These are phyloP conservation scores for Talaromyces sp. DNA, from an alignment of 2,329 filamentous ascomycete genomes.

Conservation along the genomic window DNA sequence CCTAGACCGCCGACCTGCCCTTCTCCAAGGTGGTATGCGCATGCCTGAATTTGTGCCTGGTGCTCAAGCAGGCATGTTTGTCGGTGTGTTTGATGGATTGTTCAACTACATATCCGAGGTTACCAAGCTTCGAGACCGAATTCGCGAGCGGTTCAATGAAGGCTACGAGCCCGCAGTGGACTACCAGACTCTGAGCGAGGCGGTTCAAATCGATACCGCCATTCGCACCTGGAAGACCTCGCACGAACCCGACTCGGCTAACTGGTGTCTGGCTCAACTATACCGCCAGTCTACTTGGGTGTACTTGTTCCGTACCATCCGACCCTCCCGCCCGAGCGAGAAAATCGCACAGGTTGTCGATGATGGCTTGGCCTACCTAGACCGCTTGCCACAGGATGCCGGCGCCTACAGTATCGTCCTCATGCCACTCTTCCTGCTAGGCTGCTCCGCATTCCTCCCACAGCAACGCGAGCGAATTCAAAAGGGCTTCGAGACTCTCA, in stretches of 20 bases:
- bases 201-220: slow-evolving; percentile 73
- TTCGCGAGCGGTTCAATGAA: slow-evolving; percentile 67
- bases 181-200: slow-evolving; percentile 71
- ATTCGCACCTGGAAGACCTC: slow-evolving; percentile 74
- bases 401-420: slow-evolving; percentile 62
- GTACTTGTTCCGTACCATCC: slow-evolving; percentile 64
- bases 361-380: slow-evolving; percentile 60
- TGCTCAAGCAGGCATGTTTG: slow-evolving; percentile 61
- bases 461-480: slow-evolving; percentile 59
- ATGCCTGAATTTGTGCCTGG: slow-evolving; percentile 59
- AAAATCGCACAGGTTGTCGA: slow-evolving; percentile 62
- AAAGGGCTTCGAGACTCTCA: slow-evolving; percentile 57
- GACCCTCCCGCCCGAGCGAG: slow-evolving; percentile 57
- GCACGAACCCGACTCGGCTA: slow-evolving; percentile 54
- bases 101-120: slow-evolving; percentile 79
- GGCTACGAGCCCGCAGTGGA: slow-evolving; percentile 70
- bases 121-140: slow-evolving; percentile 72
- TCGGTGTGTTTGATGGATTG: slow-evolving; percentile 81
- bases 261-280: slow-evolving; percentile 60
- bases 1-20: slow-evolving; percentile 55
- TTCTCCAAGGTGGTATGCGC: slow-evolving; percentile 56
- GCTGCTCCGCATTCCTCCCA: slow-evolving; percentile 61
- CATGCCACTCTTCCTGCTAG: slow-evolving; percentile 64
- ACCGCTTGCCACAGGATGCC: slow-evolving; percentile 56
- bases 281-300: slow-evolving; percentile 67